Percentiles rank a stretch among this genome's conserved stretches.
phyloP scores from a whole-genome alignment of 2,329 filamentous ascomycete species.

The Talaromyces piceae region DNA sequence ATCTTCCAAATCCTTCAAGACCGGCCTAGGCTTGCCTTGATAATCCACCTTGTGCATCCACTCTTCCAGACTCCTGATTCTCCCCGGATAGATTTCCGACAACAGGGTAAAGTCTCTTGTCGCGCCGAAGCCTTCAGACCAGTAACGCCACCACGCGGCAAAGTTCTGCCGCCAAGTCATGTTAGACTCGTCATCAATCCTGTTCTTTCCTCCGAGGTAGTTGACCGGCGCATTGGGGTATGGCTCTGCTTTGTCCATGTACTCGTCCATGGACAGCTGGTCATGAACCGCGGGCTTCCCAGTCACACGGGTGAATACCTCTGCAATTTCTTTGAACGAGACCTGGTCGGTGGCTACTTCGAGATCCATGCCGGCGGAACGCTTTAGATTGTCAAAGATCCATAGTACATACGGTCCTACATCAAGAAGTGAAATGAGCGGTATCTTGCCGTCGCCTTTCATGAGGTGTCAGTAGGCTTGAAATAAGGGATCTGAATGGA shows the following conservation, averaged over 20 bases:
- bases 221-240: conserved; percentile 8
- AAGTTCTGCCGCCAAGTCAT: conserved; percentile 10
- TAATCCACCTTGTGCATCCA: conserved; percentile 8
- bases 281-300: conserved; percentile 7
- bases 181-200: conserved; percentile 8
- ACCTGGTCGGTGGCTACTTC: conserved; percentile 14
- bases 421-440: conserved; percentile 16
- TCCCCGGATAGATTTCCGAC: background rate
- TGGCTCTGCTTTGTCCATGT: conserved; percentile 7
- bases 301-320: conserved; percentile 5
- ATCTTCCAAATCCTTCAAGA: conserved; percentile 8
- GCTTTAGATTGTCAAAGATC: conserved; percentile 14
- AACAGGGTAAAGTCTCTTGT: conserved; percentile 9
- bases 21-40: conserved; percentile 1
- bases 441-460: conserved; percentile 9
- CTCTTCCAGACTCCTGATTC: conserved; percentile 6
- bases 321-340: conserved; percentile 6
- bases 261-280: conserved; percentile 3
- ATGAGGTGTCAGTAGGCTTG: background rate
- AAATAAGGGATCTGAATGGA: no score
- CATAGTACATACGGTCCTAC: conserved; percentile 14
- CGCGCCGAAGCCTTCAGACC: conserved; percentile 7
- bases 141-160: conserved; percentile 10
- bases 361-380: conserved; percentile 13
- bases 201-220: background rate